Base-by-base conservation (phyloP, 768 basidiomycete genomes). In the Amanita pseudoporphyria region DNA sequence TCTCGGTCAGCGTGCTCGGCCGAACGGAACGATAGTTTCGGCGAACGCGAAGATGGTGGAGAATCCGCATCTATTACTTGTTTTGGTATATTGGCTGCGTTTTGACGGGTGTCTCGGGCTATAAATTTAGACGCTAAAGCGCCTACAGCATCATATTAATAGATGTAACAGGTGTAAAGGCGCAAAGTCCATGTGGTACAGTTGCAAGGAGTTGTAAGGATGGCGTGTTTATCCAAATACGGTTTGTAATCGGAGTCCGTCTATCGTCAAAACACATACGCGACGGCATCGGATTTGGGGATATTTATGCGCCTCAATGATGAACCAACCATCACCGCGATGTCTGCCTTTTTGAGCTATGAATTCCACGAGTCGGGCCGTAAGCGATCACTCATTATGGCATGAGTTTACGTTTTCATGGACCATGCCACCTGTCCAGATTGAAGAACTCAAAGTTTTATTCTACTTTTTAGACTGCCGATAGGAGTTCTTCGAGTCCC, bases 341-440 rank as follows among this genome's bases (percentile, higher is more conserved):
- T 40, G 28, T 31, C 38, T 6, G 1, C 37, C 36, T 6, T 33
- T 40, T 13, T 5, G 28, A 26, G 28, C 19, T 16, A 31, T 31
- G 14, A 7, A 28, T 28, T 28, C 26, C 38, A 35, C 40, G 40
- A 43, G 21, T 36, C 40, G 31, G 49, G 24, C 28, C 49, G 41
- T 43, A 36, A 50, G 31, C 31, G 24, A 37, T 31, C 35, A 28
- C 9, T 18, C 22, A 30, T 50, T 50, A 50, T 50, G 49, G 49
- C 49, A 50, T 50, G 40, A 9, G 30, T 50, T 50, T 50, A 50
- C 49, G 49, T 50, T n/a, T 47, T 38, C 9, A 28, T 37, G 16
- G 37, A 9, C 46, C 46, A 24, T 47, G 35, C 16, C 46, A 22
- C 19, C 26, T 24, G 37, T 48, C 38, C 28, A 16, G 28, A 6